Evolutionary conservation across 371 early-diverging fungal genomes (phyloP).

Genomic region (Mucor lusitanicus): DNA sequence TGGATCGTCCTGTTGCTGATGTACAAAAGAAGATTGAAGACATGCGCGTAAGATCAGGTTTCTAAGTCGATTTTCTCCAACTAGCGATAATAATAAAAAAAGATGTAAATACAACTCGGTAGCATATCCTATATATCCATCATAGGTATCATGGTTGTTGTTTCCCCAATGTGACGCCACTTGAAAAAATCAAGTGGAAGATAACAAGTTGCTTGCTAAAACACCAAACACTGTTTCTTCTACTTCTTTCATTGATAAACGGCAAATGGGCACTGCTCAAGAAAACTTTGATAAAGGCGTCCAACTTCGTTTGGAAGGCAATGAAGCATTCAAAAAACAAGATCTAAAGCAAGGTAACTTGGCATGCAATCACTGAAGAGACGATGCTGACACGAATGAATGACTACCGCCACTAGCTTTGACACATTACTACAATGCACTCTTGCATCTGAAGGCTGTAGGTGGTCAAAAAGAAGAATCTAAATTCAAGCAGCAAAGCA

Average conservation of each 20-base stretch:
- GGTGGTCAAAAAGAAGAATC: conserved; percentile 31
- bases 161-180: not conserved
- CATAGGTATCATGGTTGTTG: not conserved
- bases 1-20: conserved; percentile 87
- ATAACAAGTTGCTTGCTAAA: not conserved
- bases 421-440: conserved; percentile 36
- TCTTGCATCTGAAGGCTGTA: conserved; percentile 42
- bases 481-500: conserved; percentile 19
- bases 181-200: not conserved
- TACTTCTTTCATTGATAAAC: not conserved
- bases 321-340: conserved; percentile 36
- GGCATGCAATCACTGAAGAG: not conserved
- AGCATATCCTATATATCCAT: not conserved
- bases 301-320: conserved; percentile 37
- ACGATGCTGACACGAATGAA: not conserved
- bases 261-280: conserved; percentile 21
- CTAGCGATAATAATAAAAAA: conserved; percentile 2
- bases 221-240: not conserved
- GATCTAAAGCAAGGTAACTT: conserved; percentile 32
- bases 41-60: conserved; percentile 66
- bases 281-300: conserved; percentile 43
- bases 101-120: not conserved
- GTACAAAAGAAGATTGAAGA: conserved; percentile 93
- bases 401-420: conserved; percentile 24
- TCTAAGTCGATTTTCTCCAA: conserved; percentile 23